These are phyloP conservation scores for Laetiporus sulphureus DNA, from an alignment of 1,284 basidiomycete genomes.

Conservation along the genomic window DNA sequence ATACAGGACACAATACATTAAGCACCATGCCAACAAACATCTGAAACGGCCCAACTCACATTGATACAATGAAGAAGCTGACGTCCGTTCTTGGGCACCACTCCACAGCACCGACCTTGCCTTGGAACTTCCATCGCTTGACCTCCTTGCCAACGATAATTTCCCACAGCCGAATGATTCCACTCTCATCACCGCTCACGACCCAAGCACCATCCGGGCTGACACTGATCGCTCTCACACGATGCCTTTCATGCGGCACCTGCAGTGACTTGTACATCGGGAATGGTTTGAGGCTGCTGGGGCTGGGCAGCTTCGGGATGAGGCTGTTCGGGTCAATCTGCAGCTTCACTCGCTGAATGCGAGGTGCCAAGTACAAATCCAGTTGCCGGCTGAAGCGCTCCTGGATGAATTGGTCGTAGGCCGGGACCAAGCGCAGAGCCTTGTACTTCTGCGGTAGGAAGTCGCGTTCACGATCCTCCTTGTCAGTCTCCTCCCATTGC, in stretches of 20 bases:
- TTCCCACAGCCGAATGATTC: conserved; percentile 89
- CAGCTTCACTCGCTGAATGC: conserved; percentile 82
- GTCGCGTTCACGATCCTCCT: conserved; percentile 88
- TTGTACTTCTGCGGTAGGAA: conserved; percentile 88
- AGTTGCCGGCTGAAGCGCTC: conserved; percentile 93
- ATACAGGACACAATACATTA: conserved; percentile 4
- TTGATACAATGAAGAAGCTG: conserved; percentile 74
- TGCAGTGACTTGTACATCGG: conserved; percentile 79
- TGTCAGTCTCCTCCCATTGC: conserved; percentile 81
- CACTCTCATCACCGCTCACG: conserved; percentile 88
- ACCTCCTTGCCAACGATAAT: conserved; percentile 88
- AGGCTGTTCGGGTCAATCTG: conserved; percentile 89
- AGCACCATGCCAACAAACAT: conserved; percentile 2
- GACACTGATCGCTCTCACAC: conserved; percentile 73
- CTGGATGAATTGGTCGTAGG: conserved; percentile 89
- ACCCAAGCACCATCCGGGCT: conserved; percentile 92
- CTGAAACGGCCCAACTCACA: conserved; percentile 47
- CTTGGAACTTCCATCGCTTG: conserved; percentile 80
- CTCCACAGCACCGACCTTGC: conserved; percentile 80
- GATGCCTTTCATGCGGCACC: conserved; percentile 64
- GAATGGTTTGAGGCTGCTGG: conserved; percentile 91
- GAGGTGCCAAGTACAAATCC: conserved; percentile 95
- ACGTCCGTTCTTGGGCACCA: conserved; percentile 93
- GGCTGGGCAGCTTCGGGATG: conserved; percentile 94
- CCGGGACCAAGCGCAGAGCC: conserved; percentile 86